These are phyloP conservation scores for Penicillium rolfsii DNA, from an alignment of 2,329 filamentous ascomycete genomes.

Conservation along the genomic window DNA sequence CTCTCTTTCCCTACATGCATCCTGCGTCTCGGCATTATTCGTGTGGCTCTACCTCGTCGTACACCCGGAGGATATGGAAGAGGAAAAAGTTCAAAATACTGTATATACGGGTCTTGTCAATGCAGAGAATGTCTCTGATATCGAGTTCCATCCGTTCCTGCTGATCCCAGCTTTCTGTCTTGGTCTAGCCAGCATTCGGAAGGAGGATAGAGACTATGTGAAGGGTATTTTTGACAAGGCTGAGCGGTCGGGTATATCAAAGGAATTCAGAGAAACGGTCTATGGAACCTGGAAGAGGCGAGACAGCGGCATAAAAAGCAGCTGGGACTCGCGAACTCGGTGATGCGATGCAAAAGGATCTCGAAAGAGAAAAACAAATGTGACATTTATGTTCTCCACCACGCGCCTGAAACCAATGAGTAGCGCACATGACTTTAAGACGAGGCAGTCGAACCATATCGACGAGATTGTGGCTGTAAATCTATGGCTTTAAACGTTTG, in stretches of 20 bases:
- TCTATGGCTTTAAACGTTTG: too few species aligned
- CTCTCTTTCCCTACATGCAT: constrained; percentile 9
- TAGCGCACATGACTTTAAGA: too few species aligned
- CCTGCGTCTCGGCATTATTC: constrained; percentile 7
- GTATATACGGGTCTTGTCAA: constrained; percentile 7
- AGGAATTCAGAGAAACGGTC: neutral
- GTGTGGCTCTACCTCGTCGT: constrained; percentile 9
- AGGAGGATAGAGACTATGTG: constrained; percentile 7
- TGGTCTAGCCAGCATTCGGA: constrained; percentile 6
- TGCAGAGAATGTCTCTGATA: neutral
- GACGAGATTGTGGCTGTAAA: too few species aligned
- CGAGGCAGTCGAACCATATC: too few species aligned
- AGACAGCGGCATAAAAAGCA: neutral
- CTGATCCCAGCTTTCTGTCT: constrained; percentile 14
- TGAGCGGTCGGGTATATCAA: constrained; percentile 7
- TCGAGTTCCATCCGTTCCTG: constrained; percentile 5
- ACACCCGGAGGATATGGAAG: constrained; percentile 8
- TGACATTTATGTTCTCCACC: too few species aligned
- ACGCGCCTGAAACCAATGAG: too few species aligned
- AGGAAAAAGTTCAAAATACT: constrained; percentile 5
- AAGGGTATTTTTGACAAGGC: constrained; percentile 5
- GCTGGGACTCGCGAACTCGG: neutral
- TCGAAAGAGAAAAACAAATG: too few species aligned
- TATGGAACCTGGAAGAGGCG: neutral
- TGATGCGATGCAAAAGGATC: too few species aligned